These are phyloP conservation scores for Suillus discolor DNA, from an alignment of 768 basidiomycete genomes.

Conservation along the genomic window DNA sequence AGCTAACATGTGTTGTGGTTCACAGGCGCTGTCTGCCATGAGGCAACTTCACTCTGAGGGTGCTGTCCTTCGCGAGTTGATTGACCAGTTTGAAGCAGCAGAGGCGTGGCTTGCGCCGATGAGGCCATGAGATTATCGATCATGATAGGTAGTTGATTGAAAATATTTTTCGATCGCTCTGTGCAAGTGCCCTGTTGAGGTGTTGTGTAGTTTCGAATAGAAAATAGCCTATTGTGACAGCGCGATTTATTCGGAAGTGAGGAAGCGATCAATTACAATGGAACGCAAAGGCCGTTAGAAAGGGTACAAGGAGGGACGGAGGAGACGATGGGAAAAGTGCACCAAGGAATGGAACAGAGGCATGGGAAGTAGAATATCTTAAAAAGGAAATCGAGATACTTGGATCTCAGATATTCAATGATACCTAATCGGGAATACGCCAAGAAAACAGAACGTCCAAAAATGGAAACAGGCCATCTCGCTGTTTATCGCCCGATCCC, in stretches of 20 bases:
- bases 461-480: constrained; percentile 18
- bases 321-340: constrained; percentile 23
- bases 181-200: too few relatives aligned
- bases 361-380: constrained; percentile 12
- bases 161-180: constrained; percentile 9
- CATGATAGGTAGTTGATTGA: constrained; percentile 1
- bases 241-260: constrained; percentile 8
- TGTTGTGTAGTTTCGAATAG: constrained; percentile 2
- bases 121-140: constrained; percentile 60
- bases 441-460: constrained; percentile 8
- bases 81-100: constrained; percentile 95
- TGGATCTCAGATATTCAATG: constrained; percentile 9
- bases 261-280: constrained; percentile 10
- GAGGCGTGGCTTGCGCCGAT: constrained; percentile 93
- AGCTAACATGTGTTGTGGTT: constrained; percentile 29
- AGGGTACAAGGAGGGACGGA: constrained; percentile 16
- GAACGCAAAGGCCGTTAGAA: constrained; percentile 7
- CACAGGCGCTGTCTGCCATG: constrained; percentile 84
- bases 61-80: constrained; percentile 81
- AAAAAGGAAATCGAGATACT: constrained; percentile 10
- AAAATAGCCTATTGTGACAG: constrained; percentile 8
- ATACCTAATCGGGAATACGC: constrained; percentile 9
- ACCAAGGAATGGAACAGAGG: constrained; percentile 13
- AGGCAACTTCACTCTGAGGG: constrained; percentile 84
- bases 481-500: constrained; percentile 29